Percentiles rank a stretch among this genome's conserved stretches.
phyloP scores from a whole-genome alignment of 2,329 filamentous ascomycete species.

The Paracoccidioides lutzii region DNA sequence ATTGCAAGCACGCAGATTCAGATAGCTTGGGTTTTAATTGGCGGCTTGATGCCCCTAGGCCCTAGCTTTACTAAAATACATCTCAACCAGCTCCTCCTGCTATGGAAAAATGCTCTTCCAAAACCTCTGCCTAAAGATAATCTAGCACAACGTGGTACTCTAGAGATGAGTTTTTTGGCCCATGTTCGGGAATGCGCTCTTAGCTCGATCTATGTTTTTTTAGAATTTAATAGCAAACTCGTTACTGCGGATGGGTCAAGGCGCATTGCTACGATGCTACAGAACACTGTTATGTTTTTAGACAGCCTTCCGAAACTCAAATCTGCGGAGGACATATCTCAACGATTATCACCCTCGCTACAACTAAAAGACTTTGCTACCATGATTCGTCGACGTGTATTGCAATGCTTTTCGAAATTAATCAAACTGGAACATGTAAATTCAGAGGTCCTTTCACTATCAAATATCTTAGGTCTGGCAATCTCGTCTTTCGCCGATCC shows the following conservation, averaged over 20 bases:
- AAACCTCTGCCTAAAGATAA: conserved; percentile 91
- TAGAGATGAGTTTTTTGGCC: conserved; percentile 85
- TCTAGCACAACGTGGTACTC: conserved; percentile 63
- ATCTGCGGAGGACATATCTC: conserved; percentile 71
- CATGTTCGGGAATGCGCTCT: conserved; percentile 92
- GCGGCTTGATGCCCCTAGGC: conserved; percentile 88
- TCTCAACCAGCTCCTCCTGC: conserved; percentile 75
- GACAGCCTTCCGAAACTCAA: conserved; percentile 72
- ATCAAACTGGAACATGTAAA: conserved; percentile 77
- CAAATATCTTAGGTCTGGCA: conserved; percentile 77
- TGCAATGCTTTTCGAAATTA: conserved; percentile 89
- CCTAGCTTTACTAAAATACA: conserved; percentile 99
- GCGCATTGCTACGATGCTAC: conserved; percentile 82
- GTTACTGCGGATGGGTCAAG: conserved; percentile 91
- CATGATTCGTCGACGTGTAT: conserved; percentile 82
- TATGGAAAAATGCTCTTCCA: conserved; percentile 96
- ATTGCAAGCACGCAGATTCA: conserved; percentile 92
- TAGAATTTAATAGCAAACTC: conserved; percentile 84
- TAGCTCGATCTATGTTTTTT: conserved; percentile 78
- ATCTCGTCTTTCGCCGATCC: conserved; percentile 89
- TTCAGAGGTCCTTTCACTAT: conserved; percentile 75
- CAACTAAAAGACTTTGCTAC: conserved; percentile 82
- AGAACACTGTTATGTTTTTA: conserved; percentile 86
- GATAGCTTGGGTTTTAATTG: conserved; percentile 94
- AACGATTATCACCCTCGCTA: conserved; percentile 69